phyloP scores from a whole-genome alignment of 768 basidiomycete genomes.

The Mycena sanguinolenta region DNA sequence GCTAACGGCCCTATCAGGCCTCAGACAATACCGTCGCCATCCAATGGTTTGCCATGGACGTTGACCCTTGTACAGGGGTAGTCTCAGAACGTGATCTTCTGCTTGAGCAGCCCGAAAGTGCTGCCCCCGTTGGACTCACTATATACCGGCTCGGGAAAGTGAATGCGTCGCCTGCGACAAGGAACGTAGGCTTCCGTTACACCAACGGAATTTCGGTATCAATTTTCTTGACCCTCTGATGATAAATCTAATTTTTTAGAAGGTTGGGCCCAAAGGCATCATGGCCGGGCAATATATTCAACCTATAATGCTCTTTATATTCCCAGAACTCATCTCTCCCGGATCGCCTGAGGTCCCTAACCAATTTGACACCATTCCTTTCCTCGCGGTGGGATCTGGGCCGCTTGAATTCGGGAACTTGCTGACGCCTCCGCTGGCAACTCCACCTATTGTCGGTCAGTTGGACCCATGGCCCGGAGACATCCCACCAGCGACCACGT shows the following conservation, averaged over 20 bases:
- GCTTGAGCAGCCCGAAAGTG: not conserved
- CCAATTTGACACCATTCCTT: too few species aligned
- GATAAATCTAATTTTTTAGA: not conserved
- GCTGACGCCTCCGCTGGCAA: too few species aligned
- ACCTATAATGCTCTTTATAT: slow-evolving; percentile 31
- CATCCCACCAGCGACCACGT: too few species aligned
- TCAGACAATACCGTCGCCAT: slow-evolving; percentile 21
- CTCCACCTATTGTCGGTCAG: too few species aligned
- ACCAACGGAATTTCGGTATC: not conserved
- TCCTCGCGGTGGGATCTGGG: too few species aligned
- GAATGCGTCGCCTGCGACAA: slow-evolving; percentile 29
- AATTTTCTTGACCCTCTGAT: not conserved
- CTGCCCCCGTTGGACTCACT: not conserved
- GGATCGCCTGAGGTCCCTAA: too few species aligned
- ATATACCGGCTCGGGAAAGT: slow-evolving; percentile 26
- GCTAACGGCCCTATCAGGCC: too few species aligned
- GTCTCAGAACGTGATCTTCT: slow-evolving; percentile 31
- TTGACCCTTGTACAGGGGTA: slow-evolving; percentile 39
- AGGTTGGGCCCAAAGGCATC: slow-evolving; percentile 36
- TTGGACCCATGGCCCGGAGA: too few species aligned
- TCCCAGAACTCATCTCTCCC: slow-evolving; percentile 38
- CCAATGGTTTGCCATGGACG: slow-evolving; percentile 38
- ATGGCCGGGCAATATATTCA: slow-evolving; percentile 38
- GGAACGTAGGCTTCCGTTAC: slow-evolving; percentile 31
- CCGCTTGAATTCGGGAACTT: too few species aligned